These are phyloP conservation scores for Cucumis melo DNA, from an alignment of 306 rosid genomes.

Conservation along the genomic window DNA sequence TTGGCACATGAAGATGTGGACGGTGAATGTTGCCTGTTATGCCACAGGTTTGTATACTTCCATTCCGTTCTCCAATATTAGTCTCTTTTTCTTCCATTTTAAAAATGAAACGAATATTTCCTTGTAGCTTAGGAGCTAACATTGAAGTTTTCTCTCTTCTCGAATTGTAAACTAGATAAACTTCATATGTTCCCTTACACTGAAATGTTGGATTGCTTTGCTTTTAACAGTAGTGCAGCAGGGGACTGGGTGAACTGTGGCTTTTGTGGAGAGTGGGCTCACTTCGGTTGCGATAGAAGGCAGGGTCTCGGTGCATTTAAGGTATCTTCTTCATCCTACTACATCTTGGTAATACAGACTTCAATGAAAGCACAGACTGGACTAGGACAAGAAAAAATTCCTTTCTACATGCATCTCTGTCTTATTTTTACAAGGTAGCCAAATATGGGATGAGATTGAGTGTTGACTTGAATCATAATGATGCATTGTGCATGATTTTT, in stretches of 20 bases:
- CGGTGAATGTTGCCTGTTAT: constrained; percentile 93
- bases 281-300: constrained; percentile 97
- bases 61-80: neutral
- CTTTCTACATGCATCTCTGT: neutral
- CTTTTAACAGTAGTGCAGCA: constrained; percentile 78
- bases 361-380: neutral
- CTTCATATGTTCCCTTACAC: constrained; percentile 10
- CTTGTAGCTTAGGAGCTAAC: neutral
- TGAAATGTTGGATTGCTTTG: neutral
- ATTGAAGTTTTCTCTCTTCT: neutral
- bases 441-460: neutral
- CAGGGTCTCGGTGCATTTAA: constrained; percentile 98
- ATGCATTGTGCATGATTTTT: constrained; percentile 6
- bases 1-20: constrained; percentile 97
- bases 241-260: constrained; percentile 99
- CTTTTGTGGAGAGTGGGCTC: constrained; percentile 99
- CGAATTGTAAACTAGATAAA: neutral
- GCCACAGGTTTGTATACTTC: constrained; percentile 62
- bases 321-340: constrained; percentile 28
- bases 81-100: neutral
- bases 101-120: neutral
- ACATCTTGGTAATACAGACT: neutral
- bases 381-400: neutral
- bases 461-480: neutral
- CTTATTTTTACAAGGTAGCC: neutral